Evolutionary conservation across 306 rosid genomes (phyloP), one percentile per base, ranked within the genome.

Genomic region (Cicer judaicum): DNA sequence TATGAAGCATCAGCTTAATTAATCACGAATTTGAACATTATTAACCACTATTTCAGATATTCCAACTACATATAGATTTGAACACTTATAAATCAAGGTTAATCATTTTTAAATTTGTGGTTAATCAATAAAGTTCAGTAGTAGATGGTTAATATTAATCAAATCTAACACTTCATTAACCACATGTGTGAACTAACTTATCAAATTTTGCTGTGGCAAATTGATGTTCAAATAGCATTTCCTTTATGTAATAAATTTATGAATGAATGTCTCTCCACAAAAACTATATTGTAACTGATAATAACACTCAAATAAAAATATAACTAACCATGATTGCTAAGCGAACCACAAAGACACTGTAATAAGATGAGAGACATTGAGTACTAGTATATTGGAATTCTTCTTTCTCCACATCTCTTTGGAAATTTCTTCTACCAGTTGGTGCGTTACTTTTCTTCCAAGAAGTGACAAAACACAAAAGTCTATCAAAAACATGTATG

Each of bases 341-440:
- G 65, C 98, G 98, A 81, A 95, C 98, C 14, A 91, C 98, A 65
- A 93, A 93, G 79, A 93, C 98, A 64, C 98, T 93, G 83, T 93
- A 93, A 62, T 91, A 93, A 5, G 97, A 89, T 12, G 98, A 93
- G 70, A 93, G 93, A 43, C 98, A 93, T n/a, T 81, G 85, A 71
- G 93, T 73, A 68, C 16, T 88, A 2, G 87, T 82, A 80, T 85
- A 85, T 57, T 85, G 97, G 46, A 93, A 87, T 63, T 93, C 97
- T 75, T 91, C 93, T 49, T 88, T 85, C 66, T 93, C 98, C 41
- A 93, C 97, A 80, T 93, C 98, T 68, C 89, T 89, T 46, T 86
- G 97, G 59, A 84, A 87, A 39, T 85, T 78, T 79, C 92, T 81
- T 72, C 84, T 43, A 1, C 88, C 72, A 21, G 24, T 84, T 50